Evolutionary conservation across 1,139 yeast genomes (phyloP).

Genomic region (Saccharomycopsis hybrid): DNA sequence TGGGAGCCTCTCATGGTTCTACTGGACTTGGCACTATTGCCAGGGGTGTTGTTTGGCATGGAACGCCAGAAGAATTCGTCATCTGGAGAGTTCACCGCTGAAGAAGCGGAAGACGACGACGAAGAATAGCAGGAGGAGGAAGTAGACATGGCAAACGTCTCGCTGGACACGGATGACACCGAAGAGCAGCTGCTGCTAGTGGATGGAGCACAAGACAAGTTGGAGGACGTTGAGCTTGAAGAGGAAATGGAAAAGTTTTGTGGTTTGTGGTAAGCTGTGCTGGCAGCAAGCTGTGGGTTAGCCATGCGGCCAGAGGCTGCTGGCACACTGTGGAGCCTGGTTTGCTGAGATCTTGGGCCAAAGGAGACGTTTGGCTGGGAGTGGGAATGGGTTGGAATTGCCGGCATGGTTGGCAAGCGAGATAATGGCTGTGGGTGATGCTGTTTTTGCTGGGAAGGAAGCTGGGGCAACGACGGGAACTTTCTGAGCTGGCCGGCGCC

Average conservation of each 20-base stretch:
- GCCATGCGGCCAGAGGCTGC: neutral
- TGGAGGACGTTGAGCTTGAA: conserved; percentile 12
- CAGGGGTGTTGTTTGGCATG: too few species aligned
- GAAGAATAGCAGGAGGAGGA: conserved; percentile 14
- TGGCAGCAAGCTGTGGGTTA: neutral
- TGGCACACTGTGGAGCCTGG: conserved; percentile 4
- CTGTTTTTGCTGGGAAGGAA: conserved; percentile 2
- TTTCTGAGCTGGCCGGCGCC: conserved; percentile 8
- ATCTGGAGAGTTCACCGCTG: conserved; percentile 1
- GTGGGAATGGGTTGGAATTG: neutral
- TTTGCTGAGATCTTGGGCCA: too few species aligned
- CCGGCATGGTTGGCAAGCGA: neutral
- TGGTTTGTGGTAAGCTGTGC: neutral
- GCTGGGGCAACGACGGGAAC: conserved; percentile 15
- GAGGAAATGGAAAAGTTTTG: conserved; percentile 11
- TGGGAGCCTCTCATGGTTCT: too few species aligned
- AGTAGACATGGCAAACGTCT: conserved; percentile 9
- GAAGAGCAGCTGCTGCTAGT: neutral
- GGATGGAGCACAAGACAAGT: neutral
- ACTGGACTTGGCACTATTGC: too few species aligned
- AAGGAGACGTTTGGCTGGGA: too few species aligned
- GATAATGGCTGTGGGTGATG: neutral
- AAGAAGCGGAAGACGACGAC: neutral
- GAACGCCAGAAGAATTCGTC: neutral
- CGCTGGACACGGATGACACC: neutral